phyloP scores from a whole-genome alignment of 805 yeast genomes.

The Kuraishia floccosa region DNA sequence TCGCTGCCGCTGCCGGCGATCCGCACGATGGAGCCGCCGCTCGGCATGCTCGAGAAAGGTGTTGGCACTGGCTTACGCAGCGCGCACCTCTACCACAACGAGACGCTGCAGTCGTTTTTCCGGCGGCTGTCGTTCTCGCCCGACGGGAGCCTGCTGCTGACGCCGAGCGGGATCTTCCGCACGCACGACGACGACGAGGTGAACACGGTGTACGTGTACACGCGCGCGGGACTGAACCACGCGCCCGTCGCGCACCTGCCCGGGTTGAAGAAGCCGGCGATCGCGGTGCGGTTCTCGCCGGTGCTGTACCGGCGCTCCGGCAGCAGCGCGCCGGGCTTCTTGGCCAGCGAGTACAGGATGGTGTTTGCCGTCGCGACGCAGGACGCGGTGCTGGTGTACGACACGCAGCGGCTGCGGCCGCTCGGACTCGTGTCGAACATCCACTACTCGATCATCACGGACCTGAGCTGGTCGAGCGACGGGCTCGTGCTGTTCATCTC shows the following conservation, averaged over 20 bases:
- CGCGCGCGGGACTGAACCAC: constrained; percentile 53
- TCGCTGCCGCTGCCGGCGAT: constrained; percentile 34
- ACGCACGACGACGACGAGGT: constrained; percentile 2
- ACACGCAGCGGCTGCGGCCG: constrained; percentile 61
- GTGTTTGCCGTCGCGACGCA: constrained; percentile 90
- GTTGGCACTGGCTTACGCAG: constrained; percentile 13
- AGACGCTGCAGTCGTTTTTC: constrained; percentile 83
- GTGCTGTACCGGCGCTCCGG: constrained; percentile 29
- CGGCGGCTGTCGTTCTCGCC: constrained; percentile 81
- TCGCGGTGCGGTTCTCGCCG: constrained; percentile 75
- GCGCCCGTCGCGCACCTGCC: constrained; percentile 76
- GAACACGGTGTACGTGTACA: constrained; percentile 73
- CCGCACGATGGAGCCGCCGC: constrained; percentile 22
- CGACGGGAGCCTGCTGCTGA: constrained; percentile 71
- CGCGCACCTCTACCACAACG: constrained; percentile 65
- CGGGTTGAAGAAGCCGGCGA: constrained; percentile 72
- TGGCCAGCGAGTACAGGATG: constrained; percentile 42
- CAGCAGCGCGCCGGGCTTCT: constrained; percentile 1
- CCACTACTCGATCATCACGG: constrained; percentile 86
- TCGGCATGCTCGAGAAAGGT: neutral
- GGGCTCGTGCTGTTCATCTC: constrained; percentile 64
- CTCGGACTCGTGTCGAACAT: constrained; percentile 66
- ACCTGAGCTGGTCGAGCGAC: constrained; percentile 72
- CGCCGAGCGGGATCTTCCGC: constrained; percentile 66
- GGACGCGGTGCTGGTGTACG: constrained; percentile 72